phyloP scores from a whole-genome alignment of 164 flowering plant species.

The Amborella trichopoda region DNA sequence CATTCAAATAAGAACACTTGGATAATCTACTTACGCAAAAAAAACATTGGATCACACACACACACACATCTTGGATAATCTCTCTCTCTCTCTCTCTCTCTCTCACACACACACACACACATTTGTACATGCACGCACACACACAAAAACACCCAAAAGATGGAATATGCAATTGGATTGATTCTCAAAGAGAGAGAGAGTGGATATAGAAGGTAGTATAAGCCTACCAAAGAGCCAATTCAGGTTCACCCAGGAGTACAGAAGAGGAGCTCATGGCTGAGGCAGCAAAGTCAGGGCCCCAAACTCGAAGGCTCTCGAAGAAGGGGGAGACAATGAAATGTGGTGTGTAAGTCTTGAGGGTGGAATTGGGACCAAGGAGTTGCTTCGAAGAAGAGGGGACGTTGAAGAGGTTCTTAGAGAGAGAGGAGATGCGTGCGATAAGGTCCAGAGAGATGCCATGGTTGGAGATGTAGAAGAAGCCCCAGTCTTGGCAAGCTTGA shows the following conservation, averaged over 20 bases:
- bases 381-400: conserved; percentile 50
- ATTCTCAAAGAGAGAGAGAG: too few relatives aligned
- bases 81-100: too few relatives aligned
- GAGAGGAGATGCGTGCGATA: conserved; percentile 18
- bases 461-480: conserved; percentile 69
- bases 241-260: conserved; percentile 28
- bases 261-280: conserved; percentile 59
- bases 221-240: conserved; percentile 45
- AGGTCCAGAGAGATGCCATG: conserved; percentile 65
- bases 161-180: too few relatives aligned
- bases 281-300: conserved; percentile 66
- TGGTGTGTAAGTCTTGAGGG: conserved; percentile 61
- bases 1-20: too few relatives aligned
- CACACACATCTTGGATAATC: too few relatives aligned
- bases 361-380: conserved; percentile 61
- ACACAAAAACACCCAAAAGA: too few relatives aligned
- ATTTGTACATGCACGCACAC: too few relatives aligned
- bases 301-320: conserved; percentile 67
- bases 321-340: conserved; percentile 89
- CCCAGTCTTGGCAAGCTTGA: conserved; percentile 68
- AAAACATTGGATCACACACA: too few relatives aligned
- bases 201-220: too few relatives aligned
- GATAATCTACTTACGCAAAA: too few relatives aligned
- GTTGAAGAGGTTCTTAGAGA: conserved; percentile 40
- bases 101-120: too few relatives aligned